These are phyloP conservation scores for Craspedostauros australis DNA, from an alignment of 108 stramenopile genomes.

Conservation along the genomic window DNA sequence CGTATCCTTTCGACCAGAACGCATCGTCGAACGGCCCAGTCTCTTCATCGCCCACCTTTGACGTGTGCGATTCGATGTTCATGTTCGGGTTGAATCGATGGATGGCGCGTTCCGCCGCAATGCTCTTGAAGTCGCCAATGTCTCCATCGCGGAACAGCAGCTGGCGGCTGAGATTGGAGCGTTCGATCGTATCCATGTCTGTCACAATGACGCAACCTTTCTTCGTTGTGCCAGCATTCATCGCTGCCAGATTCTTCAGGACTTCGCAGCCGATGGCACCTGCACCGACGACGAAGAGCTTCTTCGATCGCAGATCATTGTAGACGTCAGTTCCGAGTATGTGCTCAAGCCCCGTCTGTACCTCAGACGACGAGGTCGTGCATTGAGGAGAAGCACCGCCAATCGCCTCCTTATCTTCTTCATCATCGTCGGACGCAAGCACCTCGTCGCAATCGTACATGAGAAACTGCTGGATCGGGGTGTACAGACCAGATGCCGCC, in stretches of 20 bases:
- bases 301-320: conserved; percentile 35
- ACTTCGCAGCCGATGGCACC: conserved; percentile 99
- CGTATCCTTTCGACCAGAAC: conserved; percentile 84
- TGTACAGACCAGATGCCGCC: conserved; percentile 77
- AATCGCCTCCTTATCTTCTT: neutral
- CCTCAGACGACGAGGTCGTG: neutral
- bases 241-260: conserved; percentile 93
- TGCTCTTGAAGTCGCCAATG: conserved; percentile 85
- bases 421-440: conserved; percentile 18
- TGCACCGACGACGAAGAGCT: conserved; percentile 94
- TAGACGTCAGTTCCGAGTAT: conserved; percentile 50
- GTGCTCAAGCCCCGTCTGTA: conserved; percentile 27
- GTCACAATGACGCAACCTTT: conserved; percentile 70
- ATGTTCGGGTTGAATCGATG: conserved; percentile 50
- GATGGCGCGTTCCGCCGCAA: conserved; percentile 60
- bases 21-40: conserved; percentile 63
- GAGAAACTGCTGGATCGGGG: conserved; percentile 78
- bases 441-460: conserved; percentile 89
- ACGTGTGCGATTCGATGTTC: conserved; percentile 69
- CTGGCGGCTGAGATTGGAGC: conserved; percentile 97
- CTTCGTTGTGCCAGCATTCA: conserved; percentile 60
- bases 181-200: conserved; percentile 99
- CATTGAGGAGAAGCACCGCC: conserved; percentile 10
- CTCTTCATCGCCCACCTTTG: conserved; percentile 66
- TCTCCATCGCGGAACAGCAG: conserved; percentile 87